These are phyloP conservation scores for Starmerella floricola DNA, from an alignment of 805 yeast species.

Conservation along the genomic window DNA sequence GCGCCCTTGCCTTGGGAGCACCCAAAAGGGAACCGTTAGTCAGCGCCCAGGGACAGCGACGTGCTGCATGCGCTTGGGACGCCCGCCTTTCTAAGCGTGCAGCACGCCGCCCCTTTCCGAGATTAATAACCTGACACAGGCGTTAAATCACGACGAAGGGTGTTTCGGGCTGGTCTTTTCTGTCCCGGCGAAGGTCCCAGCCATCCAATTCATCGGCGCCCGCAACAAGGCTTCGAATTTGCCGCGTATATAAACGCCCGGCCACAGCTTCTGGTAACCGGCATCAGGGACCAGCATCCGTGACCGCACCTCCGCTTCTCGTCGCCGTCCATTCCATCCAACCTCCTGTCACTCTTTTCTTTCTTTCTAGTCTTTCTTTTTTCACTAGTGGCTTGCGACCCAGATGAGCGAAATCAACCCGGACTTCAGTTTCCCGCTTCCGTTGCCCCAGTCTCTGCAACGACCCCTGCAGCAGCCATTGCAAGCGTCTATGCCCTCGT, in stretches of 20 bases:
- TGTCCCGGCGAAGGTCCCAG: not conserved
- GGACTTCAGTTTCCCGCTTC: slow-evolving; percentile 19
- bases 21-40: slow-evolving; percentile 2
- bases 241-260: not conserved
- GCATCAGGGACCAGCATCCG: not conserved
- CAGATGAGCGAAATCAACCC: slow-evolving; percentile 21
- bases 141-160: no score
- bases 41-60: not conserved
- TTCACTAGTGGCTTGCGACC: not conserved
- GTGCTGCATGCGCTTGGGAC: not conserved
- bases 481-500: no score
- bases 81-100: not conserved
- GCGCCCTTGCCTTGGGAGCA: not conserved
- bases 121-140: not conserved
- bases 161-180: no score
- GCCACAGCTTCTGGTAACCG: not conserved
- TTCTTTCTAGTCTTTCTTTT: not conserved
- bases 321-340: not conserved
- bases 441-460: slow-evolving; percentile 13
- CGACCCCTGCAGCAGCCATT: no score
- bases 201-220: slow-evolving; percentile 2
- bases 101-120: not conserved
- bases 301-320: not conserved
- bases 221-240: not conserved
- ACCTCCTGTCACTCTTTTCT: not conserved